Evolutionary conservation across 2,329 filamentous ascomycete species (phyloP).

Genomic region (Fusarium robinianum): DNA sequence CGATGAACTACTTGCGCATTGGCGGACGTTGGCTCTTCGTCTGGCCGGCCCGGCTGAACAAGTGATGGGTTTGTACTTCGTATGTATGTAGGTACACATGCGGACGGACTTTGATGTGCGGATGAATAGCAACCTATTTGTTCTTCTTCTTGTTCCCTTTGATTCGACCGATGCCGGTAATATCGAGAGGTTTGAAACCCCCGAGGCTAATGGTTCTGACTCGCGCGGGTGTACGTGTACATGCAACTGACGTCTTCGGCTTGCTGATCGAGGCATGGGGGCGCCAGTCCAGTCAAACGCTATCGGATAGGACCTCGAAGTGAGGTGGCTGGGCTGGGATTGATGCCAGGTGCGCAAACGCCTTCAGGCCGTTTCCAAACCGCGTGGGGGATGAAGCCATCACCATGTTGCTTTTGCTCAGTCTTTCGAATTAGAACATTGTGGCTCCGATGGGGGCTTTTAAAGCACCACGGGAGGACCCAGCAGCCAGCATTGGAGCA

Average conservation of each 20-base stretch:
- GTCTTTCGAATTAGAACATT: constrained; percentile 21
- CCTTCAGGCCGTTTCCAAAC: background rate
- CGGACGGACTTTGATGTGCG: constrained; percentile 18
- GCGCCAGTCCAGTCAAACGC: no score
- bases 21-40: constrained; percentile 29
- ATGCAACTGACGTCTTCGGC: constrained; percentile 18
- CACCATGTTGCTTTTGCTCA: constrained; percentile 16
- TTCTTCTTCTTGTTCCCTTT: constrained; percentile 14
- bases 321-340: no score
- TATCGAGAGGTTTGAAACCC: constrained; percentile 27
- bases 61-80: no score
- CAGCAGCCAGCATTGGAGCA: constrained; percentile 30
- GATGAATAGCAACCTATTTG: constrained; percentile 19
- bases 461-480: constrained; percentile 34
- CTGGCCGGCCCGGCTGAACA: constrained; percentile 21
- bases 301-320: no score
- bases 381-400: constrained; percentile 31
- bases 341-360: constrained; percentile 6
- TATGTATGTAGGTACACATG: no score
- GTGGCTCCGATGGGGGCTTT: constrained; percentile 32
- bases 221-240: constrained; percentile 30
- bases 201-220: constrained; percentile 35
- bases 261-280: constrained; percentile 8
- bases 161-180: constrained; percentile 15
- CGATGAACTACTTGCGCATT: no score